Evolutionary conservation across 2,329 filamentous ascomycete genomes (phyloP).

Genomic region (Teratosphaeriaceae sp.): DNA sequence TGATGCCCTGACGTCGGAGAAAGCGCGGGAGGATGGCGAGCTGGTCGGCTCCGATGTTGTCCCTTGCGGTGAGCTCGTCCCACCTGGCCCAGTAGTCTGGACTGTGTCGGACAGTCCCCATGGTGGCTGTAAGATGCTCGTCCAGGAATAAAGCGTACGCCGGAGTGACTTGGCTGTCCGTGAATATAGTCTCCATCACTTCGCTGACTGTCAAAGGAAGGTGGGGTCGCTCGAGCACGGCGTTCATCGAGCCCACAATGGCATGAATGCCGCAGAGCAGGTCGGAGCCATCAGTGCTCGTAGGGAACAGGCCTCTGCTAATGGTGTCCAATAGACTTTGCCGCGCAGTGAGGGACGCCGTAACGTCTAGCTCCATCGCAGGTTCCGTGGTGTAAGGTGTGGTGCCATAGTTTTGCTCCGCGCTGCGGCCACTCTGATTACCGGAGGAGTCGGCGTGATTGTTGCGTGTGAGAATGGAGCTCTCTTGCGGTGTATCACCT

Average conservation of each 20-base stretch:
- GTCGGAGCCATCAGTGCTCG: neutral
- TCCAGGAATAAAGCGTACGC: neutral
- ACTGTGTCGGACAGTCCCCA: neutral
- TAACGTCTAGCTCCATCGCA: neutral
- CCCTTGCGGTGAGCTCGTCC: neutral
- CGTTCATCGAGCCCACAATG: neutral
- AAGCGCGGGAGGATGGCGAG: neutral
- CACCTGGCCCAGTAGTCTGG: neutral
- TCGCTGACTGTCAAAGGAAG: neutral
- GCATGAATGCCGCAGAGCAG: slow-evolving; percentile 2
- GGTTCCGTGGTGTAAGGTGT: neutral
- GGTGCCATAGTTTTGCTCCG: neutral
- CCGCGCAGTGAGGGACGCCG: neutral
- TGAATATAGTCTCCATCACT: neutral
- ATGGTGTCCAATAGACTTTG: neutral
- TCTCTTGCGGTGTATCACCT: no score
- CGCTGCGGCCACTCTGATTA: no score
- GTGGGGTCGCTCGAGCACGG: neutral
- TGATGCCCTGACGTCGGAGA: neutral
- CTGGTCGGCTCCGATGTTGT: neutral
- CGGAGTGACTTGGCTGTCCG: neutral
- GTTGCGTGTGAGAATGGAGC: no score
- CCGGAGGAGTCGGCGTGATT: no score
- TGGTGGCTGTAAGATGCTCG: neutral
- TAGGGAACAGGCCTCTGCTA: neutral